Evolutionary conservation across 2,329 filamentous ascomycete species (phyloP), one percentile per base, ranked within the genome.

Genomic region (Colletotrichum liriopes): DNA sequence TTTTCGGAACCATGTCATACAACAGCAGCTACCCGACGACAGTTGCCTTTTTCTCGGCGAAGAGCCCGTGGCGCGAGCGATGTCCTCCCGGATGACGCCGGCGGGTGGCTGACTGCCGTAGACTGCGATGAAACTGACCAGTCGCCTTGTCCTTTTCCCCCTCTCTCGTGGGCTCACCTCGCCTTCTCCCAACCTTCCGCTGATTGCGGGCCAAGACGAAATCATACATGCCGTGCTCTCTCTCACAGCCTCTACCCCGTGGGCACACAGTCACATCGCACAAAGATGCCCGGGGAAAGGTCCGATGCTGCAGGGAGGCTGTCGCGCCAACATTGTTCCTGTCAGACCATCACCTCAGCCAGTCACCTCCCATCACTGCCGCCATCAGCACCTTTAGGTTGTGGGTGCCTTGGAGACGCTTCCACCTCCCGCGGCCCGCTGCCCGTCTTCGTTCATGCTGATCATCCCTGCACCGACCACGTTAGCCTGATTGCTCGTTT

Each of bases 281-380:
- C 69, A 69, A 47, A 72, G 69, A 72, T 69, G 69, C 59, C 69
- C 69, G 65, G 69, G 29, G 69, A 51, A 72, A 72, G 69, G 65
- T 72, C 69, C 69, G 69, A 72, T 72, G 66, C 69, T 69, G 65
- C 69, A 72, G 35, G 51, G 64, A 71, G 56, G 68, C 68, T 71
- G 51, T 56, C 45, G 35, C 65, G 59, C 59, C 69, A 72, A 69
- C 65, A 65, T 64, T 52, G 65, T 69, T 39, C 47, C 55, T 49
- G 59, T 63, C 56, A 67, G 49, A 71, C 41, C 49, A 26, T 20
- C 39, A 37, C 43, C 16, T 20, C 45, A n/a, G 37, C 35, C 65
- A 23, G 45, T 67, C 65, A 67, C 14, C 32, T 29, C 43, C 39
- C 58, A 12, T 67, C 55, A 45, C 45, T 26, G n/a, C n/a, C 45